A percentile compares a stretch with the other conserved stretches of the same genome.
phyloP scores from a whole-genome alignment of 495 filamentous ascomycete species.

The Haplographium delicatum region DNA sequence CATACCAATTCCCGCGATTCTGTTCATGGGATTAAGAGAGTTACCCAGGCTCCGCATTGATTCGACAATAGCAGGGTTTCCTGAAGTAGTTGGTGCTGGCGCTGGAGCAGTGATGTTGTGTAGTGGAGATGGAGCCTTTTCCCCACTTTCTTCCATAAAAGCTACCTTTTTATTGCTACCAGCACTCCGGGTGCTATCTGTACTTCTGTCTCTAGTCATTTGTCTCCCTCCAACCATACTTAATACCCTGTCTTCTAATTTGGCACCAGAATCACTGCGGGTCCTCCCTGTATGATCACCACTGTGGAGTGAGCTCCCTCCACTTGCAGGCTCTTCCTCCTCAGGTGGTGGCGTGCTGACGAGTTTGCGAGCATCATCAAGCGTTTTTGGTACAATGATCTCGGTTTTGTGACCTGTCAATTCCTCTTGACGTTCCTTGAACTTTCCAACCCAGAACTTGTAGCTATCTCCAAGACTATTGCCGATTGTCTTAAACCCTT shows the following conservation, averaged over 20 bases:
- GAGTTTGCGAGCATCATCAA: constrained; percentile 86
- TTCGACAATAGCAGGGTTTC: constrained; percentile 57
- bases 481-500: constrained; percentile 83
- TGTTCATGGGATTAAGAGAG: constrained; percentile 77
- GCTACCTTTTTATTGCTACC: constrained; percentile 49
- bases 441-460: constrained; percentile 86
- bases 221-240: constrained; percentile 58
- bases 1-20: constrained; percentile 48
- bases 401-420: constrained; percentile 34
- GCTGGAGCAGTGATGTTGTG: constrained; percentile 7
- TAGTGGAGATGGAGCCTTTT: constrained; percentile 27
- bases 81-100: too few relatives aligned
- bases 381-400: constrained; percentile 69
- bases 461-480: constrained; percentile 84
- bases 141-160: constrained; percentile 36
- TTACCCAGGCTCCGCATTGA: constrained; percentile 79
- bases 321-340: constrained; percentile 48
- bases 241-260: constrained; percentile 51
- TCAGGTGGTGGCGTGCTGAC: constrained; percentile 62
- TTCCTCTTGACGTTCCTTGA: constrained; percentile 60
- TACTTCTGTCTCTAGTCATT: constrained; percentile 63
- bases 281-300: constrained; percentile 30
- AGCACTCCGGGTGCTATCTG: constrained; percentile 66
- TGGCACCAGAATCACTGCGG: constrained; percentile 21
- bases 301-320: constrained; percentile 39